Evolutionary conservation across 208 protist genomes (phyloP).

Genomic region (Acanthamoeba quina): DNA sequence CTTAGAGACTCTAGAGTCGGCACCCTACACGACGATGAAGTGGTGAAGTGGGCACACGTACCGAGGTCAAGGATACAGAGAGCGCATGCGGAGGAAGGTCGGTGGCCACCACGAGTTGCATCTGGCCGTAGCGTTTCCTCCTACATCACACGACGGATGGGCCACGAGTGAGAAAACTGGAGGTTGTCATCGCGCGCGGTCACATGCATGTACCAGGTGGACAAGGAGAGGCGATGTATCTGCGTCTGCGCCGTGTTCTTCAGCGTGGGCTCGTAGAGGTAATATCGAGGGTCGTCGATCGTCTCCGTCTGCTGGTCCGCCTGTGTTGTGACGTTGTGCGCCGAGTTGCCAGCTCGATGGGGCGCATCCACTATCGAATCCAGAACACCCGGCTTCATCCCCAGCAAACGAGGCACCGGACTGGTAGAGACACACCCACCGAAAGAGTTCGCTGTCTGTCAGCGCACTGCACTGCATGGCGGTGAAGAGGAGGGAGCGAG

Average conservation of each 20-base stretch:
- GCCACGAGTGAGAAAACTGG: neutral
- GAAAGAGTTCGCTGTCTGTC: too few species aligned
- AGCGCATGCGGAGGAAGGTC: neutral
- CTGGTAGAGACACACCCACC: neutral
- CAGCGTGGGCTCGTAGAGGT: neutral
- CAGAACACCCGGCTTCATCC: neutral
- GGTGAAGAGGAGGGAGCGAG: neutral
- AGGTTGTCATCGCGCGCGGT: neutral
- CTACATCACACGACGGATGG: neutral
- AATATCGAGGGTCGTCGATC: neutral
- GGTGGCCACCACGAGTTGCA: conserved; percentile 42
- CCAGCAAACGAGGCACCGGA: conserved; percentile 32
- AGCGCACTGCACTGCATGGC: neutral
- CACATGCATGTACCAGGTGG: neutral
- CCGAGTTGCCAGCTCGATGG: neutral
- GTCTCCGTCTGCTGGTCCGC: neutral
- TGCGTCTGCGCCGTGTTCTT: neutral
- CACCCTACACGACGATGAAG: neutral
- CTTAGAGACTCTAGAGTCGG: neutral
- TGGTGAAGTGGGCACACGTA: neutral
- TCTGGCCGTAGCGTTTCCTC: neutral
- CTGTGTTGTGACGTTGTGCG: neutral
- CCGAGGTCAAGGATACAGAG: neutral
- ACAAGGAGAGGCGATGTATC: neutral
- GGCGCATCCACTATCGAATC: neutral